phyloP scores from a whole-genome alignment of 2,329 filamentous ascomycete genomes.

The Epicoccum nigrum region DNA sequence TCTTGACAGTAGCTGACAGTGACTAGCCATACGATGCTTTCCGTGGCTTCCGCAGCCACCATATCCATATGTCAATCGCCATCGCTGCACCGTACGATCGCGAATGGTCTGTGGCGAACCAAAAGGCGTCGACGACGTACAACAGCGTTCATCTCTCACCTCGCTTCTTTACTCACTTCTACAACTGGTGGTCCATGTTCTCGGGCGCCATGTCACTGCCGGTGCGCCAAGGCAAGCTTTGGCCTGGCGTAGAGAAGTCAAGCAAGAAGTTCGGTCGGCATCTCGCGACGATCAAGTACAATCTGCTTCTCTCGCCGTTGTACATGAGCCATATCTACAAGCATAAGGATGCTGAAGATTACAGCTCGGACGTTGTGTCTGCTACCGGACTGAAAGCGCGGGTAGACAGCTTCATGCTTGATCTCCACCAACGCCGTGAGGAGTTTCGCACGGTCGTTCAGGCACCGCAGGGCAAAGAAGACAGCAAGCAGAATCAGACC shows the following conservation, averaged over 20 bases:
- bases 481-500: constrained; percentile 78
- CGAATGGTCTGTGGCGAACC: constrained; percentile 80
- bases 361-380: constrained; percentile 76
- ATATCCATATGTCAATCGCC: constrained; percentile 94
- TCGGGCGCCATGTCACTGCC: constrained; percentile 93
- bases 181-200: constrained; percentile 96
- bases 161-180: constrained; percentile 98
- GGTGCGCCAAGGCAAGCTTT: constrained; percentile 87
- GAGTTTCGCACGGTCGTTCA: constrained; percentile 84
- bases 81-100: constrained; percentile 85
- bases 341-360: constrained; percentile 93
- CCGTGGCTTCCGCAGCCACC: constrained; percentile 91
- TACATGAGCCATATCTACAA: constrained; percentile 98
- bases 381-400: constrained; percentile 96
- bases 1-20: constrained; percentile 21
- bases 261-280: constrained; percentile 99
- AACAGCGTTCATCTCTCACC: constrained; percentile 95
- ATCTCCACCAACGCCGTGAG: constrained; percentile 91
- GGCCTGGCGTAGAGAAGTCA: constrained; percentile 91
- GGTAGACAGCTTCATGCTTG: constrained; percentile 95
- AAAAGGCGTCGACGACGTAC: constrained; percentile 84
- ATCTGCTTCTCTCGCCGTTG: constrained; percentile 85
- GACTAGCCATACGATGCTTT: constrained; percentile 83
- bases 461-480: constrained; percentile 59
- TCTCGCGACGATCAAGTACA: constrained; percentile 98